These are phyloP conservation scores for Nymphaea colorata DNA, from an alignment of 164 flowering plant species.

Conservation along the genomic window DNA sequence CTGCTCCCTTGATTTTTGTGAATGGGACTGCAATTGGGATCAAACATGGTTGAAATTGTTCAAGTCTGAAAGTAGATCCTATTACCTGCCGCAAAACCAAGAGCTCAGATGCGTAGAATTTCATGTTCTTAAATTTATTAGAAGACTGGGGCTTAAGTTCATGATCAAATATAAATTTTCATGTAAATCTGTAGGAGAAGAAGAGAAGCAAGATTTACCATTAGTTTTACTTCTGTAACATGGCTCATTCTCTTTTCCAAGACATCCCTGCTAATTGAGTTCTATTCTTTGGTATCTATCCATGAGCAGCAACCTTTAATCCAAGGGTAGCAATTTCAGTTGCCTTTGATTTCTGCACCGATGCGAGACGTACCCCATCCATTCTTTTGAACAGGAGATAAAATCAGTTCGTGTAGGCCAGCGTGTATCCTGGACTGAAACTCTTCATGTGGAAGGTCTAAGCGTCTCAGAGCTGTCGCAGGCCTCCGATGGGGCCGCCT, in stretches of 20 bases:
- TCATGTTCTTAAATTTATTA: neutral
- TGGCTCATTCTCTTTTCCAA: neutral
- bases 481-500: neutral
- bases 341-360: neutral
- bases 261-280: too few relatives aligned
- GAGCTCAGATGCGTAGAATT: too few relatives aligned
- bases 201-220: neutral
- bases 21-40: too few relatives aligned
- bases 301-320: neutral
- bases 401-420: too few relatives aligned
- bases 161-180: neutral
- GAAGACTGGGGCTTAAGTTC: neutral
- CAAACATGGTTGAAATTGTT: too few relatives aligned
- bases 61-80: too few relatives aligned
- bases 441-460: neutral
- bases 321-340: neutral
- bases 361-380: neutral
- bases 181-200: neutral
- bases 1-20: too few relatives aligned
- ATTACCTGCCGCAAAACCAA: too few relatives aligned
- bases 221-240: neutral
- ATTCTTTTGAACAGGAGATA: too few relatives aligned
- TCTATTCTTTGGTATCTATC: too few relatives aligned
- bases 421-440: neutral
- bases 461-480: neutral